Base-by-base conservation (phyloP, 2,329 filamentous ascomycete genomes). In the Penicillium sp. region DNA sequence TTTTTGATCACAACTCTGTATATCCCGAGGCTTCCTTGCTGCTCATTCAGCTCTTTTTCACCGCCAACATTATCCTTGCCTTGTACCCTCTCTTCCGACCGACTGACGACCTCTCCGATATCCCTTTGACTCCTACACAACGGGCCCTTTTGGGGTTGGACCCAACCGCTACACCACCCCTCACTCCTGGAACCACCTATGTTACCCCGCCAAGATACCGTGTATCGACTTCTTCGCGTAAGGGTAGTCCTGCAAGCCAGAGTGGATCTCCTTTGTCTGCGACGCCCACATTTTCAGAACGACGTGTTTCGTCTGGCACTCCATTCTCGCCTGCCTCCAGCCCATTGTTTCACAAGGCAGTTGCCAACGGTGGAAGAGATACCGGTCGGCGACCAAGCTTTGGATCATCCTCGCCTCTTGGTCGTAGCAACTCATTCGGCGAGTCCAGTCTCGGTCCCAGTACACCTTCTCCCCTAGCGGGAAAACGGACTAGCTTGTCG, bases 51-150 rank as follows among this genome's bases (percentile, higher is more conserved):
- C 62, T 89, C 47, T 73, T 88, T 67, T 84, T 89, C 2, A 61
- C 88, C 51, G 70, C 86, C 69, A 96, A 96, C 74, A 89, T 96
- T 51, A 70, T 78, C 59, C 67, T 87, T 52, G 89, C 91, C 35
- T 77, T 90, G 54, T 78, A 85, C 44, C 94, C 93, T 2, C 82
- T 96, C 12, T 75, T 91, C 66, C 84, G 87, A 60, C 81, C 82
- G 42, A 81, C 81, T 63, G 94, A 97, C 73, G 83, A 92, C 59
- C 82, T 97, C 60, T 80, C 86, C 73, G 94, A 99, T 72, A 96
- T 99, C 49, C 86, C 93, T 58, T 83, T 99, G 62, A 97, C 93
- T 1, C 87, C 90, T n/a, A 86, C 87, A 12, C 94, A 97, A 78
- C 89, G 93, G 58, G 82, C 87, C 60, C 83, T 96, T 14, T 85